These are phyloP conservation scores for Prunus dulcis DNA, from an alignment of 306 rosid genomes.

Conservation along the genomic window DNA sequence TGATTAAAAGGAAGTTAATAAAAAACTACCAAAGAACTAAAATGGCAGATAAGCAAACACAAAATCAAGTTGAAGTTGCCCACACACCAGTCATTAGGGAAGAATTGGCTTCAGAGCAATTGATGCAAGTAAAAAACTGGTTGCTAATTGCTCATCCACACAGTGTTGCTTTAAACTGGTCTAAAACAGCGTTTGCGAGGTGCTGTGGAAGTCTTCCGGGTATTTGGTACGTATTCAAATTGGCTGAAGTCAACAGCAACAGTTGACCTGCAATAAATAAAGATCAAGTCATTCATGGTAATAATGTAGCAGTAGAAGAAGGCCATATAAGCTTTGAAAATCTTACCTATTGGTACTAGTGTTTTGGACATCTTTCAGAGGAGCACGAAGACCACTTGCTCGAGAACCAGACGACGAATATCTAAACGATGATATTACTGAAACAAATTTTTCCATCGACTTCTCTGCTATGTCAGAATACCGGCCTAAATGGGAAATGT, in stretches of 20 bases:
- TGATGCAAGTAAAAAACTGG: constrained; percentile 13
- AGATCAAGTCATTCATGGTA: constrained; percentile 19
- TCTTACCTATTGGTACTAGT: constrained; percentile 45
- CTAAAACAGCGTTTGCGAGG: constrained; percentile 28
- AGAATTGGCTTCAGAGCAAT: constrained; percentile 12
- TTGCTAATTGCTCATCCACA: background rate
- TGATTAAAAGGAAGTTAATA: background rate
- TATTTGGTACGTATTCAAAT: constrained; percentile 53
- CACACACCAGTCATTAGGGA: background rate
- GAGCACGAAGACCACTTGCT: constrained; percentile 94
- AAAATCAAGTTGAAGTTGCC: background rate
- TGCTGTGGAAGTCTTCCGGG: constrained; percentile 26
- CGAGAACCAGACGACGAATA: constrained; percentile 73
- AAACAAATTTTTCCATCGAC: constrained; percentile 77
- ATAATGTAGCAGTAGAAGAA: constrained; percentile 12
- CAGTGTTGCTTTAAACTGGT: constrained; percentile 12
- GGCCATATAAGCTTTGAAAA: constrained; percentile 21
- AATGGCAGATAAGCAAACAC: background rate
- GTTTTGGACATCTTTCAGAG: constrained; percentile 64
- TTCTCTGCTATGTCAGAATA: constrained; percentile 82
- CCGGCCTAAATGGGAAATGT: constrained; percentile 70
- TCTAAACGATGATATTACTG: constrained; percentile 60
- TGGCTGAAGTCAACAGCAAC: constrained; percentile 41
- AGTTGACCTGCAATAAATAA: constrained; percentile 37
- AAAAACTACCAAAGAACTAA: background rate